These are phyloP conservation scores for Tulasnella sp. DNA, from an alignment of 768 basidiomycete species.

Conservation along the genomic window DNA sequence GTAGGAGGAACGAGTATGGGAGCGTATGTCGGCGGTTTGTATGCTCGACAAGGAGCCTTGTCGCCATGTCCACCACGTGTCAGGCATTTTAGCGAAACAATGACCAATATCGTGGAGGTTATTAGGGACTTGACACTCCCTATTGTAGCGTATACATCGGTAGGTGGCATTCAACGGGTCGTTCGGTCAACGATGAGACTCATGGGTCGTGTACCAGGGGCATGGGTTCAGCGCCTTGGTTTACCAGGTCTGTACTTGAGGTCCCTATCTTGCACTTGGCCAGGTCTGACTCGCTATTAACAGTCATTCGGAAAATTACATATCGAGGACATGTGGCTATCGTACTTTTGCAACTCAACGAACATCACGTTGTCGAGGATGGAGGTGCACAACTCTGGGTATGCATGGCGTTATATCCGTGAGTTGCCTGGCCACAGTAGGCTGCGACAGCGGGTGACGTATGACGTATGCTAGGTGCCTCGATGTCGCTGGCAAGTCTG, in stretches of 20 bases:
- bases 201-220: slow-evolving; percentile 50
- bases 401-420: slow-evolving; percentile 94
- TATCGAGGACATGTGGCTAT: slow-evolving; percentile 97
- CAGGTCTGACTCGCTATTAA: neutral
- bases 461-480: slow-evolving; percentile 59
- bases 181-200: no score
- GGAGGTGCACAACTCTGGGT: slow-evolving; percentile 95
- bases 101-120: slow-evolving; percentile 91
- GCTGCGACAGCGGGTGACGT: neutral
- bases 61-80: slow-evolving; percentile 72
- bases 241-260: slow-evolving; percentile 51
- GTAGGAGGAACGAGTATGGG: slow-evolving; percentile 91
- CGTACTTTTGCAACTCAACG: slow-evolving; percentile 95
- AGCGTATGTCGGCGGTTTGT: slow-evolving; percentile 82
- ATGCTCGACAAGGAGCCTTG: slow-evolving; percentile 87
- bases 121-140: slow-evolving; percentile 89
- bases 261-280: neutral
- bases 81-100: slow-evolving; percentile 77
- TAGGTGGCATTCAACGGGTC: slow-evolving; percentile 23
- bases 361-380: slow-evolving; percentile 92
- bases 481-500: slow-evolving; percentile 93
- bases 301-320: neutral
- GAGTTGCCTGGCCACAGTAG: slow-evolving; percentile 20
- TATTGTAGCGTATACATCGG: slow-evolving; percentile 84
- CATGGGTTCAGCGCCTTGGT: slow-evolving; percentile 91